phyloP scores from a whole-genome alignment of 2,329 filamentous ascomycete species.

The Hymenoscyphus repandus region DNA sequence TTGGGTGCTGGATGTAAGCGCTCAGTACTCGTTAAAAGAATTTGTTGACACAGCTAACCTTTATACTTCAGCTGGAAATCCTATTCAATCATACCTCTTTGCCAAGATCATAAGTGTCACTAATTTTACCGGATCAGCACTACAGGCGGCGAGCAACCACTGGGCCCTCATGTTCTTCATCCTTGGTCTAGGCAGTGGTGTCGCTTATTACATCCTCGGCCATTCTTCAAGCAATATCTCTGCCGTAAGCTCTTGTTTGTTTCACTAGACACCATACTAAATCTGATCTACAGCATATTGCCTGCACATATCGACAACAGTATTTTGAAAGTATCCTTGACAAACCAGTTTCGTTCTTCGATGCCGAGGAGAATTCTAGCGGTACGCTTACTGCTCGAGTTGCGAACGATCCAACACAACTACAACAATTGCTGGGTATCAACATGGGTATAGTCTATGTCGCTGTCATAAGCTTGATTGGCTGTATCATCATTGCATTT shows the following conservation, averaged over 20 bases:
- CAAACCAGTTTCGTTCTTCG: conserved; percentile 39
- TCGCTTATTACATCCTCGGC: conserved; percentile 31
- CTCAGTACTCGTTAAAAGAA: background rate
- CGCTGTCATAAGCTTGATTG: conserved; percentile 60
- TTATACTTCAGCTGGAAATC: conserved; percentile 28
- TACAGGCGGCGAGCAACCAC: conserved; percentile 34
- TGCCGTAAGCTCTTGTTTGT: conserved; percentile 26
- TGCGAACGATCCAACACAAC: conserved; percentile 42
- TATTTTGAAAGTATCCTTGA: conserved; percentile 41
- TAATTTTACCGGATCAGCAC: conserved; percentile 13
- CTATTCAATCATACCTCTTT: conserved; percentile 33
- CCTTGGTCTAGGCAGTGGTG: conserved; percentile 36
- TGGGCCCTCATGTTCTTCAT: conserved; percentile 47
- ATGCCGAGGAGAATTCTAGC: conserved; percentile 40
- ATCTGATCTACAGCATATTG: conserved; percentile 26
- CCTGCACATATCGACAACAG: conserved; percentile 36
- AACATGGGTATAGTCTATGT: conserved; percentile 52
- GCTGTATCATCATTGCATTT: conserved; percentile 62
- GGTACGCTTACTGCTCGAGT: conserved; percentile 43
- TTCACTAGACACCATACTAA: conserved; percentile 19
- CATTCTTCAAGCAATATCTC: conserved; percentile 36
- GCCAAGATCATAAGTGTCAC: conserved; percentile 31
- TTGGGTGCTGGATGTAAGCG: conserved; percentile 26
- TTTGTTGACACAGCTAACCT: background rate
- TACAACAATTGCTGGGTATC: conserved; percentile 45